Percentiles rank a stretch among this genome's conserved stretches.
These are phyloP conservation scores for Saccharomycopsis synnaedendra DNA, from an alignment of 805 yeast genomes.

Conservation along the genomic window DNA sequence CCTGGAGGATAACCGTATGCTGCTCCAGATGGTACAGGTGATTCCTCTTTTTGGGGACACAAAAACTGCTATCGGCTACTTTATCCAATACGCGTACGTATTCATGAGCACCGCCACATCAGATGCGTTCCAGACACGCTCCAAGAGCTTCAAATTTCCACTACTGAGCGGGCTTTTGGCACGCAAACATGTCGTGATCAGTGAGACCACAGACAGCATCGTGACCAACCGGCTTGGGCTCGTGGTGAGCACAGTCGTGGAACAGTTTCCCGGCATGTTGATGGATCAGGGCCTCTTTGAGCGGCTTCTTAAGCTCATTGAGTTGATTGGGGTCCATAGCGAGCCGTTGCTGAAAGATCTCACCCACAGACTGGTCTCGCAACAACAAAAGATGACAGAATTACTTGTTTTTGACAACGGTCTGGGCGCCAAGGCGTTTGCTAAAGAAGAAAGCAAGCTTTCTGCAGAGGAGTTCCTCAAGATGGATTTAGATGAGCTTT, in stretches of 20 bases:
- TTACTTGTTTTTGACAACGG: constrained; percentile 23
- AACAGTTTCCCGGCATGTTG: constrained; percentile 56
- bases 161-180: constrained; percentile 14
- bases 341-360: constrained; percentile 41
- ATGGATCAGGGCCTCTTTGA: constrained; percentile 53
- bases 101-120: constrained; percentile 18
- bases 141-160: constrained; percentile 12
- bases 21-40: constrained; percentile 35
- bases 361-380: constrained; percentile 38
- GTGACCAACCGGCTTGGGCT: constrained; percentile 40
- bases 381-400: constrained; percentile 34
- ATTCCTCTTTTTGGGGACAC: constrained; percentile 46
- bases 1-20: constrained; percentile 26
- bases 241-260: constrained; percentile 45
- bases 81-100: constrained; percentile 30
- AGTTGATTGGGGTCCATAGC: constrained; percentile 33
- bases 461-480: constrained; percentile 40
- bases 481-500: constrained; percentile 40
- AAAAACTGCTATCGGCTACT: constrained; percentile 29
- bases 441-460: constrained; percentile 10
- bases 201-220: constrained; percentile 25
- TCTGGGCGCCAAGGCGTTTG: constrained; percentile 16
- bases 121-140: constrained; percentile 4
- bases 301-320: constrained; percentile 42
- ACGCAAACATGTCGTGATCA: constrained; percentile 18